Percentiles rank a stretch among this genome's conserved stretches.
Conservation (phyloP, 257 asterid species). For the Solanum chilense region DNA sequence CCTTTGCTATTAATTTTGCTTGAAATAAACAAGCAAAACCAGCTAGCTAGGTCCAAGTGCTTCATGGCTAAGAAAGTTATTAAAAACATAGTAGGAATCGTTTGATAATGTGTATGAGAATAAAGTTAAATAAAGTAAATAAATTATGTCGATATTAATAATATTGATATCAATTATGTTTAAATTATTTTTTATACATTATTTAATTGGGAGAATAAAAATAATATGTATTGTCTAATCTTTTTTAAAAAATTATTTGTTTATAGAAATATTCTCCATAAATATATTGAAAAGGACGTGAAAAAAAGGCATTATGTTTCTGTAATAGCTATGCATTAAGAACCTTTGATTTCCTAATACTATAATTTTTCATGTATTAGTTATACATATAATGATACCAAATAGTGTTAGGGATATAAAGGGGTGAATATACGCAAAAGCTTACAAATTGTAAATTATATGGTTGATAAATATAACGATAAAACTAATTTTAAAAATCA, state of each 20-base stretch:
- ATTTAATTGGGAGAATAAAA: no score
- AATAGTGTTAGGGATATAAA: no score
- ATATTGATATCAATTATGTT: no score
- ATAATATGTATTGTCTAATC: background rate
- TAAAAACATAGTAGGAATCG: fast-evolving
- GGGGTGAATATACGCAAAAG: no score
- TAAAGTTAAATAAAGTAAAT: background rate
- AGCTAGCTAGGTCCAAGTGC: background rate
- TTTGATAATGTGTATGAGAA: background rate
- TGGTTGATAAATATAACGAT: no score
- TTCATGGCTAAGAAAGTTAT: background rate
- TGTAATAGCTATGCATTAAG: background rate
- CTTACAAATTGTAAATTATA: no score
- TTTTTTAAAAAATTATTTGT: background rate
- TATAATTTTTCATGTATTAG: background rate
- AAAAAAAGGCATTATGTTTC: background rate
- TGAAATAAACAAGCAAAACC: background rate
- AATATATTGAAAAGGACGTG: background rate
- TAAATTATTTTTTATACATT: no score
- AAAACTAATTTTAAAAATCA: no score
- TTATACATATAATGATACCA: background rate
- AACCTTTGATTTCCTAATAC: background rate
- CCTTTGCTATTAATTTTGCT: background rate
- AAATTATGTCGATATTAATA: background rate
- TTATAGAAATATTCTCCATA: background rate